Conservation (phyloP, 257 asterid species). For the Fraxinus cuspidata region DNA sequence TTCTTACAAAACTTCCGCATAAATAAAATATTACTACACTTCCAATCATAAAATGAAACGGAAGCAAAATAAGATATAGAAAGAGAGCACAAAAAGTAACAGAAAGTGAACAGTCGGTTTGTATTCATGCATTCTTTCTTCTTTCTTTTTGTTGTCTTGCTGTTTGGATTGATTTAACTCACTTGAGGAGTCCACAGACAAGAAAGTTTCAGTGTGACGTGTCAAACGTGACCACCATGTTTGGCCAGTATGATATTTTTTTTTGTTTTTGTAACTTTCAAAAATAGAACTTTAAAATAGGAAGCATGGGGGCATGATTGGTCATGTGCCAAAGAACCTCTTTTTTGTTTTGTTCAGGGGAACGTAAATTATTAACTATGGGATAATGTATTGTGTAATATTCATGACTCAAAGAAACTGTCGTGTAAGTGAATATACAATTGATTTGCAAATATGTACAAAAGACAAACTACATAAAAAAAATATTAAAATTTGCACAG, state of each 20-base stretch:
- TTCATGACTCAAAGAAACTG: background rate
- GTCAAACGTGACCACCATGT: background rate
- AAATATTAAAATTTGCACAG: conserved; percentile 11
- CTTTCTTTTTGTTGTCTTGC: conserved; percentile 31
- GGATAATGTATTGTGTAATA: background rate
- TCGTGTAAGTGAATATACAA: background rate
- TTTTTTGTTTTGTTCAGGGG: background rate
- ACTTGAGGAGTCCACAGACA: conserved; percentile 6
- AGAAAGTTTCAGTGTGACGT: background rate
- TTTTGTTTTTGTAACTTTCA: background rate
- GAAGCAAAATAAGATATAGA: background rate
- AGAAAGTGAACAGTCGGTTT: conserved; percentile 26
- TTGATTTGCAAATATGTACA: background rate
- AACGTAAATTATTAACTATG: background rate
- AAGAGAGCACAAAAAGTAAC: conserved; percentile 4
- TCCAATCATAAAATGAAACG: conserved; percentile 31
- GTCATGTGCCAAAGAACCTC: background rate
- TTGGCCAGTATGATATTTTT: background rate
- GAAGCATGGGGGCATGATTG: background rate
- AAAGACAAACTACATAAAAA: background rate
- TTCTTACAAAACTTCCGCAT: background rate
- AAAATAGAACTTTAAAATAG: background rate
- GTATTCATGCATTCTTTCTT: conserved; percentile 18
- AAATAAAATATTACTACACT: conserved; percentile 2
- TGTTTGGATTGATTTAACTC: conserved; percentile 36